Evolutionary conservation across 352 stramenopile species (phyloP).

Genomic region (Pythium folliculosum): DNA sequence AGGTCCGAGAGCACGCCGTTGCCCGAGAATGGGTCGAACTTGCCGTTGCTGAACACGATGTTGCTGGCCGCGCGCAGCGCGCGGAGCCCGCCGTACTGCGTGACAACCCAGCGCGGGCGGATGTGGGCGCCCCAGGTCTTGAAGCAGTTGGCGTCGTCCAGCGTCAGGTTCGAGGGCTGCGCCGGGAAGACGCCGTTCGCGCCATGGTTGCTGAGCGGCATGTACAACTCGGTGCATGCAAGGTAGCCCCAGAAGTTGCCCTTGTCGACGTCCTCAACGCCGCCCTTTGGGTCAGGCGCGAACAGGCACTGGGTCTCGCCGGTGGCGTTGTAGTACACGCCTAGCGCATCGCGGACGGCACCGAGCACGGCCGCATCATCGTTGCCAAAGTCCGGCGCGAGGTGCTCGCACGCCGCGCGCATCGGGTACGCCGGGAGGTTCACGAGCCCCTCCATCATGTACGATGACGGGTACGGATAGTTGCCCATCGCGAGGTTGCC

Average conservation of each 20-base stretch:
- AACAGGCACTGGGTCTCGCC: constrained; percentile 56
- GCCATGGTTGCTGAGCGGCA: constrained; percentile 60
- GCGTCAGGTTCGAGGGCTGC: constrained; percentile 61
- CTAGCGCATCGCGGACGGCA: constrained; percentile 57
- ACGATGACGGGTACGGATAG: constrained; percentile 95
- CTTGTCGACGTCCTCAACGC: constrained; percentile 26
- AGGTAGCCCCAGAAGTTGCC: constrained; percentile 76
- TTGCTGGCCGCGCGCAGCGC: constrained; percentile 78
- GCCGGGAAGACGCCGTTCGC: constrained; percentile 89
- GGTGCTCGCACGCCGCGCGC: constrained; percentile 78
- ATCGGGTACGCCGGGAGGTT: constrained; percentile 90
- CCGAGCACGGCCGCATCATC: constrained; percentile 43
- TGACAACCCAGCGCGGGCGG: constrained; percentile 64
- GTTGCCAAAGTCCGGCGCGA: constrained; percentile 31
- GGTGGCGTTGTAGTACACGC: constrained; percentile 84
- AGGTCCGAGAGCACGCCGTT: constrained; percentile 79
- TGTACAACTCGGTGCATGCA: constrained; percentile 77
- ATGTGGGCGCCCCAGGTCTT: constrained; percentile 61
- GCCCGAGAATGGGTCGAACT: constrained; percentile 92
- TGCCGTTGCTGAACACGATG: constrained; percentile 95
- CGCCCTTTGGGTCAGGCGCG: constrained; percentile 52
- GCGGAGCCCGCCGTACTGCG: constrained; percentile 71
- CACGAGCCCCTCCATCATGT: constrained; percentile 89
- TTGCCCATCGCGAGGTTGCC: constrained; percentile 96
- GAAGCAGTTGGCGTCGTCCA: constrained; percentile 64